Evolutionary conservation across 129 eudicot species (phyloP).

Genomic region (Deinandra increscens): DNA sequence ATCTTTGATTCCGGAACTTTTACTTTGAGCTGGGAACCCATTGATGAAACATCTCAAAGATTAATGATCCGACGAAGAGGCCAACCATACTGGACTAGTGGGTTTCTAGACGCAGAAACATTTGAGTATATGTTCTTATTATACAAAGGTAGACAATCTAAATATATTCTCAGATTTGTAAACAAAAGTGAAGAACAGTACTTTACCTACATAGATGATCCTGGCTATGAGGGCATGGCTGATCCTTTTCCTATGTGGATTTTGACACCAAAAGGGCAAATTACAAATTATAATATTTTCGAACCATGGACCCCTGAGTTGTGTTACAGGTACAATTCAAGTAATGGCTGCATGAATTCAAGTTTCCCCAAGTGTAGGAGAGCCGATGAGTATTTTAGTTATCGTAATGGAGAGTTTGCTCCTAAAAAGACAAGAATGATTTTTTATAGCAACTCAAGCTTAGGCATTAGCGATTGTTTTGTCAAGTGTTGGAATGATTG

Average conservation of each 20-base stretch:
- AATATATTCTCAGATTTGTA: slow-evolving; percentile 22
- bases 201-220: slow-evolving; percentile 16
- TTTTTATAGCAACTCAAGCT: slow-evolving; percentile 22
- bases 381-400: slow-evolving; percentile 1
- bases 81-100: slow-evolving; percentile 30
- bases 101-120: slow-evolving; percentile 5
- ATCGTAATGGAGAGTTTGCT: slow-evolving; percentile 5
- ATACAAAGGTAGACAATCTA: not conserved
- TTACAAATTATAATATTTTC: not conserved
- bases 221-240: not conserved
- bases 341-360: slow-evolving; percentile 27
- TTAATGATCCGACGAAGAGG: slow-evolving; percentile 21
- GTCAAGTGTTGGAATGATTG: slow-evolving; percentile 48
- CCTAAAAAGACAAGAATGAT: not conserved
- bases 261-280: slow-evolving; percentile 28
- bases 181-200: slow-evolving; percentile 22
- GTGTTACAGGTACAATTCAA: slow-evolving; percentile 29
- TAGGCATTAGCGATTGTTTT: slow-evolving; percentile 49
- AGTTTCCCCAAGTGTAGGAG: slow-evolving; percentile 28
- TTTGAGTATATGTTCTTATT: slow-evolving; percentile 8
- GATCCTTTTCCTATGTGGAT: slow-evolving; percentile 10
- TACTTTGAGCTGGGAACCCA: slow-evolving; percentile 35
- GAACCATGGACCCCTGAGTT: slow-evolving; percentile 16
- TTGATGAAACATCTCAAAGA: not conserved
- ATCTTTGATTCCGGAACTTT: slow-evolving; percentile 21